Conservation (phyloP, 495 filamentous ascomycete species). For the Penicillium cinerascens region DNA sequence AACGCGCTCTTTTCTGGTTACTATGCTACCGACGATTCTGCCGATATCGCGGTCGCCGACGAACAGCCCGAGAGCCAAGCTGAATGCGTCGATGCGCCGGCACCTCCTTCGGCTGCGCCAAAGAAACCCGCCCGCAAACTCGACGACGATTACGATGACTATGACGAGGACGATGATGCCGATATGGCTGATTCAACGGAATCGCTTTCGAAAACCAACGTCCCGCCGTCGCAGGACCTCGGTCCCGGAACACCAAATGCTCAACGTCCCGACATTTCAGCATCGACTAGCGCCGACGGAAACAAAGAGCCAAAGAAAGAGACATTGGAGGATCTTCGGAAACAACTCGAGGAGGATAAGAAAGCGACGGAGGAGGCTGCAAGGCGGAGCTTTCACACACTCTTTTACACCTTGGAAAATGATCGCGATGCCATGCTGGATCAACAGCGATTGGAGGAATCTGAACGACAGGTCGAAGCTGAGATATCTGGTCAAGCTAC, state of each 20-base stretch:
- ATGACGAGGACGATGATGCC: constrained; percentile 80
- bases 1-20: constrained; percentile 54
- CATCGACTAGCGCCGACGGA: constrained; percentile 27
- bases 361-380: constrained; percentile 89
- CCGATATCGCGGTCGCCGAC: constrained; percentile 25
- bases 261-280: constrained; percentile 28
- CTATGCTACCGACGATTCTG: constrained; percentile 32
- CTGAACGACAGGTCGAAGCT: constrained; percentile 90
- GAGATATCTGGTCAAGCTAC: constrained; percentile 74
- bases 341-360: constrained; percentile 90
- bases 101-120: constrained; percentile 36
- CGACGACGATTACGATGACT: constrained; percentile 76
- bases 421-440: constrained; percentile 95
- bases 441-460: constrained; percentile 94
- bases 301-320: constrained; percentile 50
- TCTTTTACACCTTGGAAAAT: constrained; percentile 93
- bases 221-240: constrained; percentile 37
- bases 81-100: constrained; percentile 40
- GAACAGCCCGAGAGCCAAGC: constrained; percentile 28
- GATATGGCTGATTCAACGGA: constrained; percentile 52
- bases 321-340: constrained; percentile 82
- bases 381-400: constrained; percentile 80
- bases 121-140: constrained; percentile 67
- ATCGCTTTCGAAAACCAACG: constrained; percentile 60
- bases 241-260: constrained; percentile 25